Evolutionary conservation across 2,329 filamentous ascomycete genomes (phyloP).

Genomic region (Massarina eburnea): DNA sequence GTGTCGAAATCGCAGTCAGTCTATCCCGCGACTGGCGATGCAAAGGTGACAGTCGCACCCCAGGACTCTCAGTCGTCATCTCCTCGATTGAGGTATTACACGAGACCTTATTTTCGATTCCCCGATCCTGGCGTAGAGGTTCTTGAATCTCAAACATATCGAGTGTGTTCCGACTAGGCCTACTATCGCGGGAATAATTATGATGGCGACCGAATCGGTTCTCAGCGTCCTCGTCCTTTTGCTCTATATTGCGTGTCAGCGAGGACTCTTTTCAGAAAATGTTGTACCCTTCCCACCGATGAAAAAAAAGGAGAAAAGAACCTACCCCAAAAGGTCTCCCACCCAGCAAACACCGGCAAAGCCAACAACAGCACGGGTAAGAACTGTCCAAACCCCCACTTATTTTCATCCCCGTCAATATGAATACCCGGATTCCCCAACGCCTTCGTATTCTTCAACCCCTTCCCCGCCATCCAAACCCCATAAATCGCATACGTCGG

Average conservation of each 20-base stretch:
- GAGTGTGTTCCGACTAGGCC: constrained; percentile 7
- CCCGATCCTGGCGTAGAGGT: not conserved
- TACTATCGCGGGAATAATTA: constrained; percentile 6
- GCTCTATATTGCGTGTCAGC: constrained; percentile 18
- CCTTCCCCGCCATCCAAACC: constrained; percentile 25
- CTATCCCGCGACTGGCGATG: not conserved
- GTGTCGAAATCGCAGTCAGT: constrained; percentile 4
- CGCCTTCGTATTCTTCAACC: constrained; percentile 26
- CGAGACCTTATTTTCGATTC: constrained; percentile 1
- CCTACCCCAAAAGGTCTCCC: constrained; percentile 30
- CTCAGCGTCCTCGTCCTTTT: constrained; percentile 26
- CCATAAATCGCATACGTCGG: constrained; percentile 34
- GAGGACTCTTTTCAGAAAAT: no score
- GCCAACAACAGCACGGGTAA: constrained; percentile 32
- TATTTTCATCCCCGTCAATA: constrained; percentile 24
- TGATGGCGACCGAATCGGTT: constrained; percentile 16
- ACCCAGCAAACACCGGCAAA: constrained; percentile 33
- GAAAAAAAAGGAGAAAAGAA: not conserved
- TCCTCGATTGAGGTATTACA: constrained; percentile 19
- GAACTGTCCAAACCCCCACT: constrained; percentile 37
- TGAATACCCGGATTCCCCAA: constrained; percentile 23
- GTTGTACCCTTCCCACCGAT: not conserved
- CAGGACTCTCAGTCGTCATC: constrained; percentile 13
- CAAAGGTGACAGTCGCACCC: not conserved
- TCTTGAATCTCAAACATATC: constrained; percentile 8